Conservation (phyloP, 371 early-diverging fungal genomes). For the Syncephalastrum contaminatum region DNA sequence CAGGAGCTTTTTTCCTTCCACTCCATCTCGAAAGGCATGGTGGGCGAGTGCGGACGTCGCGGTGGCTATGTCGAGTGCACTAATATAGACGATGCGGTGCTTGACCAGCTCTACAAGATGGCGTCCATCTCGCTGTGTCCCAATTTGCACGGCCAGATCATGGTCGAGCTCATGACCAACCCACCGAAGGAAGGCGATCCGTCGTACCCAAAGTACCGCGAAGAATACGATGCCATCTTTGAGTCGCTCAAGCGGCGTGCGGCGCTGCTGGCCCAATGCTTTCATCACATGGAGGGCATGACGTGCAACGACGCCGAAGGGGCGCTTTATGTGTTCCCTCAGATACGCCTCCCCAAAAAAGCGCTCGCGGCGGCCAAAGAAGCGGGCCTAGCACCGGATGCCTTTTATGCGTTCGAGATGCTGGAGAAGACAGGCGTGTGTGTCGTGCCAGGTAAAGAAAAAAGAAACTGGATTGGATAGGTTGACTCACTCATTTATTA, state of each 20-base stretch:
- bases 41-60: slow-evolving; percentile 98
- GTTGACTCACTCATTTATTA: background rate
- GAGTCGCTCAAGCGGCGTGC: slow-evolving; percentile 83
- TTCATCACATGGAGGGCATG: slow-evolving; percentile 84
- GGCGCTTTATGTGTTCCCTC: slow-evolving; percentile 96
- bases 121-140: slow-evolving; percentile 92
- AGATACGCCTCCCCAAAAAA: slow-evolving; percentile 67
- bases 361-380: slow-evolving; percentile 74
- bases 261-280: slow-evolving; percentile 67
- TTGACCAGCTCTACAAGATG: slow-evolving; percentile 89
- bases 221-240: slow-evolving; percentile 77
- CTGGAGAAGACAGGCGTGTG: slow-evolving; percentile 86
- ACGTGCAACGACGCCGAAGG: slow-evolving; percentile 89
- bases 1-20: slow-evolving; percentile 69
- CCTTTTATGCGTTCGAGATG: slow-evolving; percentile 86
- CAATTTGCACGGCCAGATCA: slow-evolving; percentile 81
- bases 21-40: slow-evolving; percentile 95
- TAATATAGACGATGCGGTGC: slow-evolving; percentile 72
- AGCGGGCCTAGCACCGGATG: slow-evolving; percentile 76
- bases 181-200: slow-evolving; percentile 83
- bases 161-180: slow-evolving; percentile 93
- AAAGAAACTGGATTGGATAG: background rate
- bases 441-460: slow-evolving; percentile 57
- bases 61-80: slow-evolving; percentile 97
- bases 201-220: slow-evolving; percentile 72